Percentiles rank a stretch among this genome's conserved stretches.
phyloP scores from a whole-genome alignment of 176 grass and related monocot species.

The Panicum miliaceum region DNA sequence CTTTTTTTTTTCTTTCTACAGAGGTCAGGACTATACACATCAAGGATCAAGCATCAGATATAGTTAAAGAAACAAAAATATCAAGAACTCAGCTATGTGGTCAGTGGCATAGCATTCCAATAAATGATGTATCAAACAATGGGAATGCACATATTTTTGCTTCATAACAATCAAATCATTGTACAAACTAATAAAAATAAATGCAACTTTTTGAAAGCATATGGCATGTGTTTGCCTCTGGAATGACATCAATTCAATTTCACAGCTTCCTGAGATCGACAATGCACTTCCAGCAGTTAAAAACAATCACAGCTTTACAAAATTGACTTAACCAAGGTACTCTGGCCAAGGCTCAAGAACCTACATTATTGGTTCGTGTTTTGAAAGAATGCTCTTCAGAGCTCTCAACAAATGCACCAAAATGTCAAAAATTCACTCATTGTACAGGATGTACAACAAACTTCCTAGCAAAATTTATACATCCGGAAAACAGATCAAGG shows the following conservation, averaged over 20 bases:
- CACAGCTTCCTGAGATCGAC: background rate
- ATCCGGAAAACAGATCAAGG: background rate
- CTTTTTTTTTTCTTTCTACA: constrained; percentile 9
- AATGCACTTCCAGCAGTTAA: background rate
- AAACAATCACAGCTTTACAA: background rate
- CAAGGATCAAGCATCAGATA: background rate
- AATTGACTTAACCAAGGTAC: background rate
- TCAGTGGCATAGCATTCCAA: background rate
- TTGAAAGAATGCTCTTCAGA: background rate
- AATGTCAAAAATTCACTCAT: background rate
- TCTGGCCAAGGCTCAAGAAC: background rate
- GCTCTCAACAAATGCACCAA: background rate
- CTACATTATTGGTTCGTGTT: background rate
- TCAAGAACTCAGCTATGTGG: background rate
- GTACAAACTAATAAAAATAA: background rate
- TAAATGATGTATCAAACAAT: background rate
- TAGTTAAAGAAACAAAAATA: constrained; percentile 28
- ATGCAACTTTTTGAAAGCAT: background rate
- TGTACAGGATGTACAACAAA: background rate
- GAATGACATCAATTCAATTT: background rate
- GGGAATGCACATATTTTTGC: background rate
- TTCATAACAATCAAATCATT: background rate
- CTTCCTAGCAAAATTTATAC: background rate
- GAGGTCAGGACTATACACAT: background rate
- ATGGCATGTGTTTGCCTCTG: background rate